phyloP scores from a whole-genome alignment of 2,329 filamentous ascomycete genomes.

The Alternaria angustiovoidea region DNA sequence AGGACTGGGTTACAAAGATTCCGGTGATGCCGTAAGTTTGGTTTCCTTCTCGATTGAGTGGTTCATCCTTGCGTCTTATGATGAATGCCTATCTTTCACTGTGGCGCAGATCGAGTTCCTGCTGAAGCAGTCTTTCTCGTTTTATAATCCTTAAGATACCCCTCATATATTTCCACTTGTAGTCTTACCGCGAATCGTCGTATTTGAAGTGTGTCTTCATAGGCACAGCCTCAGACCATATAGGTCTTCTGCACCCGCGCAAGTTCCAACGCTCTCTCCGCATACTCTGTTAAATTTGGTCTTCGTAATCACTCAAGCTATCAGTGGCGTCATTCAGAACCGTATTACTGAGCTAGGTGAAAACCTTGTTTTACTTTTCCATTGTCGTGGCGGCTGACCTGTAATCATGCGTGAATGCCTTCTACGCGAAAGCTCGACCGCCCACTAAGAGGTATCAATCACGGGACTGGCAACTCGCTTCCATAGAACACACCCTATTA shows the following conservation, averaged over 20 bases:
- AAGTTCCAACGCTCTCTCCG: too few relatives aligned
- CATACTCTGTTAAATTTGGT: background rate
- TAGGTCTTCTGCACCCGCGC: background rate
- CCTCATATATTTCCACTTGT: background rate
- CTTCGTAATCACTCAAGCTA: background rate
- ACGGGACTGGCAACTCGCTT: background rate
- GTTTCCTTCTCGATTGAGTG: background rate
- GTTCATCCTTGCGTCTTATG: too few relatives aligned
- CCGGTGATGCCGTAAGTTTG: slow-evolving; percentile 30
- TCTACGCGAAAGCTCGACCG: background rate
- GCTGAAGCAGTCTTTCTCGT: background rate
- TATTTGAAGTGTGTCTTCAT: too few relatives aligned
- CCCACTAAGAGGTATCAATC: background rate
- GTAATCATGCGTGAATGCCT: background rate
- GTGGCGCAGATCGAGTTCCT: background rate
- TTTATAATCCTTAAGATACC: background rate
- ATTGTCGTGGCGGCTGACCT: background rate
- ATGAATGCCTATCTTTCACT: background rate
- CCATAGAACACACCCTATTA: background rate
- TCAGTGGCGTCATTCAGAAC: background rate
- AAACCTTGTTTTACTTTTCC: background rate
- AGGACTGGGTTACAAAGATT: slow-evolving; percentile 40
- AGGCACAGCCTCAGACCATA: background rate
- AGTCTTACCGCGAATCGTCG: background rate
- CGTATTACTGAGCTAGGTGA: background rate